Conservation (phyloP, 148 eudicot species). For the Spergularia marina region DNA sequence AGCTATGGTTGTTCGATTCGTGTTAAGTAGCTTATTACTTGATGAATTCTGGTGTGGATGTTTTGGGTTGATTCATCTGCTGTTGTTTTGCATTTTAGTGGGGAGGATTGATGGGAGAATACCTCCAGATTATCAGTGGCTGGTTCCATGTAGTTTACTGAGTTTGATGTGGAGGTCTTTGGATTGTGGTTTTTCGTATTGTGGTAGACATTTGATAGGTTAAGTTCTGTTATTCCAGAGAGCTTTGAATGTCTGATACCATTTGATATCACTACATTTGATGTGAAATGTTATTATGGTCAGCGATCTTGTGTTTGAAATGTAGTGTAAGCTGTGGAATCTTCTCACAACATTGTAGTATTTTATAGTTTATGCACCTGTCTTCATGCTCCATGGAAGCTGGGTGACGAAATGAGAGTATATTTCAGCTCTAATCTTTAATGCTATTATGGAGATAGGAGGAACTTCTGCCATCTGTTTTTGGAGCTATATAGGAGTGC, state of each 20-base stretch:
- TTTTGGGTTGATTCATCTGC: neutral
- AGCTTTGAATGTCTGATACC: neutral
- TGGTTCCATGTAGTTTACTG: neutral
- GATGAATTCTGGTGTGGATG: slow-evolving; percentile 4
- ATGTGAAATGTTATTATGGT: neutral
- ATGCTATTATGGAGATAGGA: too few relatives aligned
- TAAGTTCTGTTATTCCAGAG: neutral
- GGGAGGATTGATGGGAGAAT: too few relatives aligned
- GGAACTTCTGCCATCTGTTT: too few relatives aligned
- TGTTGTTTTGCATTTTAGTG: neutral
- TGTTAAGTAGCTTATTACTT: neutral
- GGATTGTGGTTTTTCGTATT: neutral
- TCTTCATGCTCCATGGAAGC: too few relatives aligned
- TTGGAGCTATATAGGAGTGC: too few relatives aligned
- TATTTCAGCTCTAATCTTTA: too few relatives aligned
- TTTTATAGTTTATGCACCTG: too few relatives aligned
- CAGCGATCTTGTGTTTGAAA: neutral
- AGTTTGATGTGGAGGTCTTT: neutral
- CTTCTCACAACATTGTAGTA: too few relatives aligned
- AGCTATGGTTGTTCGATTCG: neutral
- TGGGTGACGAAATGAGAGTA: too few relatives aligned
- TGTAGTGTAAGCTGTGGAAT: neutral
- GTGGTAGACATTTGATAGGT: too few relatives aligned
- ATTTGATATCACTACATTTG: neutral
- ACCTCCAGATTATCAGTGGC: neutral